phyloP scores from a whole-genome alignment of 345 rosid genomes.

The Trapa bicornis region DNA sequence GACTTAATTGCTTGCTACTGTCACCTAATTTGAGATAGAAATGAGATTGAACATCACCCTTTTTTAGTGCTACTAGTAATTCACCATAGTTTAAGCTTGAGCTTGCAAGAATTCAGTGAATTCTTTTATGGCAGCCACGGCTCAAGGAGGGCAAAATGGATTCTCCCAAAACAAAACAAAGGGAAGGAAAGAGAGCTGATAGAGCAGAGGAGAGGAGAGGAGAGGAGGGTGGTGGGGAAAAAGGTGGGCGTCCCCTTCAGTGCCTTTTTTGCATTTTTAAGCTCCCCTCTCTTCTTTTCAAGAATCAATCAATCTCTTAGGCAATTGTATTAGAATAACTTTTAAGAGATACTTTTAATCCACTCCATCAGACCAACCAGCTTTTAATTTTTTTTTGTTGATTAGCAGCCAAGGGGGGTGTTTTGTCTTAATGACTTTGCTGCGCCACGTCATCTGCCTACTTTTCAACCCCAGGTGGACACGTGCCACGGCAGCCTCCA shows the following conservation, averaged over 20 bases:
- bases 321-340: not conserved
- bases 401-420: not conserved
- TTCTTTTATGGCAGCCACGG: no score
- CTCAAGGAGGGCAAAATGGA: no score
- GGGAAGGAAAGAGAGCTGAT: not conserved
- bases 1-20: no score
- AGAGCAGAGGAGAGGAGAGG: no score
- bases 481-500: slow-evolving; percentile 16
- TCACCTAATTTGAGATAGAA: no score
- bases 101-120: no score
- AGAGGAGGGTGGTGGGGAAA: not conserved
- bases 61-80: no score
- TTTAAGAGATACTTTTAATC: not conserved
- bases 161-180: no score
- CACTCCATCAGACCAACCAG: not conserved
- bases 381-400: not conserved
- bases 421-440: not conserved
- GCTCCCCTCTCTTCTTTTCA: not conserved
- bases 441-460: slow-evolving; percentile 9
- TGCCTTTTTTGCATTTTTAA: not conserved
- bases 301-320: not conserved
- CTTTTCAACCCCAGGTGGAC: slow-evolving; percentile 11
- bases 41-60: no score
- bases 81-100: no score
- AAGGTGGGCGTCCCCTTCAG: slow-evolving; percentile 5